Conservation (phyloP, 2,329 filamentous ascomycete genomes). For the Periconia macrospinosa region DNA sequence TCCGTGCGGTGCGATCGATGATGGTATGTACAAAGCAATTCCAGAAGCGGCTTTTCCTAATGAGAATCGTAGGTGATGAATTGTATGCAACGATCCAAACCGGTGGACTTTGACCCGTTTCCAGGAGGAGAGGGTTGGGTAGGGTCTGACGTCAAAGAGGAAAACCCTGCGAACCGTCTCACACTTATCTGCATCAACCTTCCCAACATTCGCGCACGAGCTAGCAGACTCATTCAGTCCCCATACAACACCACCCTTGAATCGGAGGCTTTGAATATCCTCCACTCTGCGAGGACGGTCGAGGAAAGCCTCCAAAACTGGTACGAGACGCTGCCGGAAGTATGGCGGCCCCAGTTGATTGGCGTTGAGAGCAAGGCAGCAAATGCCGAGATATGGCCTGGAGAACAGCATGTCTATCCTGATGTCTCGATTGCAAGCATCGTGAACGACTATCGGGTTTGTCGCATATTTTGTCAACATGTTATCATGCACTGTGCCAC, state of each 20-base stretch:
- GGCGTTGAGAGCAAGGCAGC: slow-evolving; percentile 32
- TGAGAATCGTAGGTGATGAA: slow-evolving; percentile 38
- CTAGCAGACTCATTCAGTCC: slow-evolving; percentile 31
- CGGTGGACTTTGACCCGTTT: slow-evolving; percentile 38
- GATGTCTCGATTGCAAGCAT: slow-evolving; percentile 44
- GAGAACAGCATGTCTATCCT: slow-evolving; percentile 44
- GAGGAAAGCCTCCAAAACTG: slow-evolving; percentile 42
- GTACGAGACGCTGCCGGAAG: slow-evolving; percentile 37
- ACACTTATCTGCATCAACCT: slow-evolving; percentile 44
- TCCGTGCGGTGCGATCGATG: slow-evolving; percentile 45
- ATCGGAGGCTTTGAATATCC: slow-evolving; percentile 34
- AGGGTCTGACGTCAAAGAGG: slow-evolving; percentile 31
- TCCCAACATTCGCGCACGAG: slow-evolving; percentile 40
- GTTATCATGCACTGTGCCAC: slow-evolving; percentile 42
- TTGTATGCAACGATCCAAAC: slow-evolving; percentile 43
- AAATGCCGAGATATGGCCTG: slow-evolving; percentile 37
- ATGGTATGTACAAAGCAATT: slow-evolving; percentile 35
- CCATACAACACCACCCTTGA: slow-evolving; percentile 21
- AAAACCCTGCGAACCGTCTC: slow-evolving; percentile 45
- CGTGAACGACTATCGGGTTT: slow-evolving; percentile 46
- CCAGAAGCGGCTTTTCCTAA: neutral
- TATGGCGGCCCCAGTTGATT: slow-evolving; percentile 40
- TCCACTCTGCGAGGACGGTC: slow-evolving; percentile 39
- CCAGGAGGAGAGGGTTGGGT: slow-evolving; percentile 40
- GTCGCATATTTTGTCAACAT: slow-evolving; percentile 43